Base-by-base conservation (phyloP, 176 grass and related monocot species). In the Typha latifolia region DNA sequence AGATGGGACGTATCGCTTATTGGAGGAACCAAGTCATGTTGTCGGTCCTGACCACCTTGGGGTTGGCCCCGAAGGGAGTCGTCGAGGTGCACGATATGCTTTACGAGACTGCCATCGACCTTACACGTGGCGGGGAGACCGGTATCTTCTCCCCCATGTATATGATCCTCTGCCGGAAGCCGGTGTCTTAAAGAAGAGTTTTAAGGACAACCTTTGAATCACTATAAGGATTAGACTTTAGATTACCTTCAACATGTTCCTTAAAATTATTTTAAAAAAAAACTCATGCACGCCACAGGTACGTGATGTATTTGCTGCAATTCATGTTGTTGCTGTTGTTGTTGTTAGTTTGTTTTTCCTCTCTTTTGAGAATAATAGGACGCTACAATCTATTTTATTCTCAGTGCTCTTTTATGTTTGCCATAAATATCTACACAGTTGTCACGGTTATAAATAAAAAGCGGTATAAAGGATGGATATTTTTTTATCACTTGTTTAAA, bases 101-200 rank as follows among this genome's bases (percentile, higher is more conserved):
- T 3, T 61, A 48, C 52, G 69, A 61, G 69, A 71, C 69, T 12
- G 69, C 69, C 1, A 27, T 15, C 32, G 31, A 71, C 32, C 69
- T 71, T 7, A 48, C 49, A 29, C 29, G 55, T n/a, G 69, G 52
- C 31, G 69, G 69, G 29, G 32, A 62, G 32, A 71, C 69, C 12
- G 69, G 69, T 34, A 48, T 71, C 69, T 71, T 62, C 53, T 47
- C 69, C 26, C 69, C 69, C 27, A 71, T 71, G 69, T 18, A 71
- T n/a, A 61, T 71, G 32, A 61, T 71, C 69, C 52, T 71, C 12
- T 61, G 69, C 69, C 29, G 53, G 18, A 71, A 71, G 32, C 69
- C 68, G 16, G 11, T 50, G 5, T 10, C 19, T 20, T 0, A 16
- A 57, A 14, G 1, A 57, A 19, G 27, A 29, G 27, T 29, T 29